A percentile compares a stretch with the other conserved stretches of the same genome.
Conservation (phyloP, 176 grass and related monocot genomes). For the Avena eriantha region DNA sequence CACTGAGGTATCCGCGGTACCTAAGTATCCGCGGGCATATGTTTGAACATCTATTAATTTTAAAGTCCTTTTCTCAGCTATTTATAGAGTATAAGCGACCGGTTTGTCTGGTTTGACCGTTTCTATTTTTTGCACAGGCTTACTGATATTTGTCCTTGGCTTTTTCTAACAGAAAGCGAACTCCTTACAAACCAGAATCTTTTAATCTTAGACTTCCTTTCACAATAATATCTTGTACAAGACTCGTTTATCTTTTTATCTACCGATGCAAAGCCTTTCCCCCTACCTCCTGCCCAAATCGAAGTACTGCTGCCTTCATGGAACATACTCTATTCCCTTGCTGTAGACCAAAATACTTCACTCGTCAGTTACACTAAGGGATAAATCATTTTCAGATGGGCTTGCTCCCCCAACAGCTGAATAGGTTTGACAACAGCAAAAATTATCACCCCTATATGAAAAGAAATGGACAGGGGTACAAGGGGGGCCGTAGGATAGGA, state of each 20-base stretch:
- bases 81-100: too few species aligned
- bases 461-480: slow-evolving; percentile 1
- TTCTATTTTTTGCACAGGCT: too few species aligned
- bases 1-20: too few species aligned
- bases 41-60: too few species aligned
- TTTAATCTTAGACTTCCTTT: not conserved
- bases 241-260: not conserved
- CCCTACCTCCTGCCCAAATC: not conserved
- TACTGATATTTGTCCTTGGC: not conserved
- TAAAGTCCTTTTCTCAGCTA: too few species aligned
- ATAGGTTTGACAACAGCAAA: not conserved
- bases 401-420: slow-evolving; percentile 6
- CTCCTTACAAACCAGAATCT: not conserved
- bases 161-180: not conserved
- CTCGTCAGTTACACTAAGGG: not conserved
- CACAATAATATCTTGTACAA: not conserved
- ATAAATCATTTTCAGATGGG: slow-evolving; percentile 5
- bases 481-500: too few species aligned
- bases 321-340: not conserved
- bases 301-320: not conserved
- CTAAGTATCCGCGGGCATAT: too few species aligned
- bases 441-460: slow-evolving; percentile 7
- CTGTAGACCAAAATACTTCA: not conserved
- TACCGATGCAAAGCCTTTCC: not conserved
- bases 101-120: too few species aligned